Evolutionary conservation across 225 moss, liverwort and hornwort species (phyloP).

Genomic region (Pleurozium schreberi): DNA sequence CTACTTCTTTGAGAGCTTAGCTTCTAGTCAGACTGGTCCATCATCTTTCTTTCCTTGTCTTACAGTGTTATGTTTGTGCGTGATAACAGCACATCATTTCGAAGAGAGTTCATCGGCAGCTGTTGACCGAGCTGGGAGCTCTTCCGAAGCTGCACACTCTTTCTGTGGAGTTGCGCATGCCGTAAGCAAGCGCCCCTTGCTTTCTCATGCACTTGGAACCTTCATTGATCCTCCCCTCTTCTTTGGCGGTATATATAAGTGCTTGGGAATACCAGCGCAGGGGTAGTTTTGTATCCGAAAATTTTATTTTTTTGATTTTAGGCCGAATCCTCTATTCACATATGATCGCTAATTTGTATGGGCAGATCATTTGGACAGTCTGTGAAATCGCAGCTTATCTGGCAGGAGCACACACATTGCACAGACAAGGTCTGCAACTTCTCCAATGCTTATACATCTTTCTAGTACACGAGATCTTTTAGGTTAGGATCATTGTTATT

Average conservation of each 20-base stretch:
- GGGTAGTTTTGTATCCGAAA: background rate
- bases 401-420: constrained; percentile 69
- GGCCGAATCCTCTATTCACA: background rate
- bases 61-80: background rate
- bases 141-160: constrained; percentile 67
- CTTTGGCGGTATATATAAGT: background rate
- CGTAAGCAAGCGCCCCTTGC: constrained; percentile 24
- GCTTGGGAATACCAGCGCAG: background rate
- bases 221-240: background rate
- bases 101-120: constrained; percentile 40
- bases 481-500: background rate
- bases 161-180: constrained; percentile 71
- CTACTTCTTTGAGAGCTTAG: background rate
- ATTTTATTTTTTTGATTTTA: background rate
- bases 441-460: background rate
- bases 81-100: constrained; percentile 54
- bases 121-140: constrained; percentile 57
- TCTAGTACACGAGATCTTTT: background rate
- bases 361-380: constrained; percentile 67
- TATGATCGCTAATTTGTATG: background rate
- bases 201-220: background rate
- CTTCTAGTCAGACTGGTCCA: background rate
- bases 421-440: constrained; percentile 46
- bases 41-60: too few relatives aligned
- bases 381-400: constrained; percentile 61